Evolutionary conservation across 257 asterid species (phyloP).

Genomic region (Gynochthodes officinalis): DNA sequence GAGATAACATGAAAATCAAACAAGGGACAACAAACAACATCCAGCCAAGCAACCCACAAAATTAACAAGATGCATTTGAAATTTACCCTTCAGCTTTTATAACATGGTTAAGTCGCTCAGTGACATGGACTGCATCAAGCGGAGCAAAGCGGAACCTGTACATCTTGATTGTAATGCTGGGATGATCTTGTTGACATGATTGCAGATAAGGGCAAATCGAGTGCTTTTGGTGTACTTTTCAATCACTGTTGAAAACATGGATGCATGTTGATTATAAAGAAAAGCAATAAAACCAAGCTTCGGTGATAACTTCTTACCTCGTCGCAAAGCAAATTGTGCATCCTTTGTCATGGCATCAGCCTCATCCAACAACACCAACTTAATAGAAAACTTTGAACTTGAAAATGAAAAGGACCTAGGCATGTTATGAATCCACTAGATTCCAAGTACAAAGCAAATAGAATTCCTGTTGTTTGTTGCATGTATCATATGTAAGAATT

Average conservation of each 20-base stretch:
- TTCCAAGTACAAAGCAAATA: background rate
- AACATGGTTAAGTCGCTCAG: conserved; percentile 82
- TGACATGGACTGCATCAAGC: conserved; percentile 73
- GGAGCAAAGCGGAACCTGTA: conserved; percentile 98
- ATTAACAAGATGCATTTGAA: background rate
- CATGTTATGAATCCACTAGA: background rate
- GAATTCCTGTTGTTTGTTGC: background rate
- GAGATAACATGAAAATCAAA: background rate
- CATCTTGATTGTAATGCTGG: conserved; percentile 98
- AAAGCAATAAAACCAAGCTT: conserved; percentile 1
- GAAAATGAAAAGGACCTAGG: conserved; percentile 20
- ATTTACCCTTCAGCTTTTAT: conserved; percentile 75
- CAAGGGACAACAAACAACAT: background rate
- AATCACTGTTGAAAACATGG: conserved; percentile 54
- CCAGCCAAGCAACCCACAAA: background rate
- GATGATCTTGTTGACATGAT: conserved; percentile 92
- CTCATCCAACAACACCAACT: conserved; percentile 88
- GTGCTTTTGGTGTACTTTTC: conserved; percentile 91
- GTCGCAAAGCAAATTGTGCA: conserved; percentile 95
- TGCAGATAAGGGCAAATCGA: conserved; percentile 91
- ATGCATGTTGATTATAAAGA: conserved; percentile 11
- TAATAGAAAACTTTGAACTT: conserved; percentile 75
- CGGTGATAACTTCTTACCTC: conserved; percentile 56
- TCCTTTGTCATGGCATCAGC: conserved; percentile 99
- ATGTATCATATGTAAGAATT: background rate